Evolutionary conservation across 2,329 filamentous ascomycete species (phyloP), one percentile per base, ranked within the genome.

Genomic region (Ilyonectria destructans): DNA sequence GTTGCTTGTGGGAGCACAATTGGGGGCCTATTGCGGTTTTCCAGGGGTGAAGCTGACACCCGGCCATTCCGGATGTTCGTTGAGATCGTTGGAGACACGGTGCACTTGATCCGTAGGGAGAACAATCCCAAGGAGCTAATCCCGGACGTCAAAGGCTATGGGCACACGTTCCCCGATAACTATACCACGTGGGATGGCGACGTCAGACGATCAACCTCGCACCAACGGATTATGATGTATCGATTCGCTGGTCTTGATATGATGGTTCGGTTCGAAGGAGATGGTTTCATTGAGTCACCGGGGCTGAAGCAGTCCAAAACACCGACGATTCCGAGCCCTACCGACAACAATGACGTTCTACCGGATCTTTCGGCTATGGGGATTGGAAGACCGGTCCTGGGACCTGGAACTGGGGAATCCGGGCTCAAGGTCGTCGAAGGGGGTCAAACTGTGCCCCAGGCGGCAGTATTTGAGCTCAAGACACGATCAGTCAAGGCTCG

Each of bases 151-250:
- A 72, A 72, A 17, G 92, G 91, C 0, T 92, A 85, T 71, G 91
- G 91, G 0, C 90, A 93, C 71, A 85, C 88, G 0, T 93, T 94
- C 70, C 89, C 89, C 0, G 89, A 92, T 55, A 83, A 84, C 1
- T 90, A 92, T 73, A 93, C 92, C 0, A 88, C 84, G 0, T 93
- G 91, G 90, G 86, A 87, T 10, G 12, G 72, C 0, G 84, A 83
- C 1, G 86, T 89, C 0, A 84, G 82, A 52, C 82, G 83, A 0
- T 93, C 90, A 0, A 80, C 79, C 1, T 89, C 88, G 0, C 89
- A 93, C 68, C 90, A 93, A 74, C 84, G 91, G 2, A 74, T 93
- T 8, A 72, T 93, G 1, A 78, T 80, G 3, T 93, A 93, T 68
- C 67, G 80, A 0, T 88, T 93, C 71, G 89, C 82, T 0, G 74